Percentiles rank a stretch among this genome's conserved stretches.
Conservation (phyloP, 176 grass and related monocot genomes). For the Ensete glaucum region DNA sequence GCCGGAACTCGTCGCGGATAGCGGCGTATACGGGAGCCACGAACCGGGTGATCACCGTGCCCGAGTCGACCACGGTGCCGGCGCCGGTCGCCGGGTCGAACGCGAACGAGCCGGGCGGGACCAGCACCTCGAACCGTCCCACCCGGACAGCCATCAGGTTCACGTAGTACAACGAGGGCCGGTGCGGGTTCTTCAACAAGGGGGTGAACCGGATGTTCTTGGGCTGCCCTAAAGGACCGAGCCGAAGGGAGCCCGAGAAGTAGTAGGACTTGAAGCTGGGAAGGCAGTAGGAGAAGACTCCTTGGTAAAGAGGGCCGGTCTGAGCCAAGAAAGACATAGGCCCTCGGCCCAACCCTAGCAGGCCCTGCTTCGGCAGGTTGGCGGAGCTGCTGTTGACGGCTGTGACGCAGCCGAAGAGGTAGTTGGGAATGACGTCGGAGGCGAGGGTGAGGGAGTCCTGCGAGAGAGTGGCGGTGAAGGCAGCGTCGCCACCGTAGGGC, state of each 20-base stretch:
- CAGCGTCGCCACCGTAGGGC: constrained; percentile 53
- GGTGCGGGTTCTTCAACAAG: constrained; percentile 71
- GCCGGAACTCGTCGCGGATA: constrained; percentile 70
- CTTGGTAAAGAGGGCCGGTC: constrained; percentile 40
- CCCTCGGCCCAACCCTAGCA: constrained; percentile 57
- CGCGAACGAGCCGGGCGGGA: constrained; percentile 43
- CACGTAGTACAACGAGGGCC: constrained; percentile 80
- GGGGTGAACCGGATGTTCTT: constrained; percentile 48
- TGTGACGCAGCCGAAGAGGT: constrained; percentile 71
- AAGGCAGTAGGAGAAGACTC: constrained; percentile 93
- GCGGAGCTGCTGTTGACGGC: constrained; percentile 42
- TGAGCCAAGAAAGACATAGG: constrained; percentile 70
- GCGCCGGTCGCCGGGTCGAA: constrained; percentile 63
- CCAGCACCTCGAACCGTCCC: constrained; percentile 35
- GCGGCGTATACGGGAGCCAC: constrained; percentile 64
- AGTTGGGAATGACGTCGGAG: constrained; percentile 46
- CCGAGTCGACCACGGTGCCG: constrained; percentile 81
- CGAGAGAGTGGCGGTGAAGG: constrained; percentile 55
- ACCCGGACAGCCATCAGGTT: constrained; percentile 72
- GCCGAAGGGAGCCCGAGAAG: constrained; percentile 83
- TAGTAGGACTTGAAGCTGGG: constrained; percentile 92
- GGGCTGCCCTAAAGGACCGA: constrained; percentile 62
- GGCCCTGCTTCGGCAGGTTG: constrained; percentile 70
- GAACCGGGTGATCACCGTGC: constrained; percentile 89
- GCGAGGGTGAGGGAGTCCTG: constrained; percentile 57